These are phyloP conservation scores for Tarenaya hassleriana DNA, from an alignment of 345 rosid genomes.

Conservation along the genomic window DNA sequence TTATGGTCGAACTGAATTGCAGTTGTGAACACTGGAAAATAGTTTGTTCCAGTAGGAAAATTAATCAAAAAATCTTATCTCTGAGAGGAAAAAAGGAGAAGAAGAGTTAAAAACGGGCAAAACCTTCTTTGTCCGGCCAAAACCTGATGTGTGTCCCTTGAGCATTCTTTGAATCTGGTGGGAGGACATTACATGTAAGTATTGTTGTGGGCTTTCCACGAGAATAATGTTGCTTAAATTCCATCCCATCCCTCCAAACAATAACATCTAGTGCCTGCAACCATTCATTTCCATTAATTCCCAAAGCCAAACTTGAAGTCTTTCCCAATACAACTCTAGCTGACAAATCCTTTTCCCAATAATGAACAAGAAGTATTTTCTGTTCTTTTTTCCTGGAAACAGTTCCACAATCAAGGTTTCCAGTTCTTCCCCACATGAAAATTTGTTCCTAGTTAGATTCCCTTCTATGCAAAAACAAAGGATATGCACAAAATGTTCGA, in stretches of 20 bases:
- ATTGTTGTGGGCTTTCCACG: slow-evolving; percentile 75
- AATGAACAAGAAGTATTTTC: neutral
- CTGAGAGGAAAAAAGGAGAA: slow-evolving; percentile 7
- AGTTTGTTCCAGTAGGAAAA: slow-evolving; percentile 11
- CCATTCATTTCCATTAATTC: neutral
- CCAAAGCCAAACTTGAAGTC: slow-evolving; percentile 11
- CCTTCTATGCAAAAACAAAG: no score
- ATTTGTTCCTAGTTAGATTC: no score
- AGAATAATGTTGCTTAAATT: slow-evolving; percentile 71
- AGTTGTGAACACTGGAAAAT: slow-evolving; percentile 70
- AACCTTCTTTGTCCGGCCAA: slow-evolving; percentile 99
- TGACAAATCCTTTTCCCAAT: slow-evolving; percentile 12
- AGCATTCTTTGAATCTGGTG: slow-evolving; percentile 48
- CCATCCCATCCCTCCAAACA: slow-evolving; percentile 89
- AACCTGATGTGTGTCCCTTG: slow-evolving; percentile 76
- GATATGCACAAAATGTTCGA: neutral
- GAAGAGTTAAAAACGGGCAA: slow-evolving; percentile 19
- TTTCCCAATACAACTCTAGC: slow-evolving; percentile 10
- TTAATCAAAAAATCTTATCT: slow-evolving; percentile 18
- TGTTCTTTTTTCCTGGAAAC: no score
- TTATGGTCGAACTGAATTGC: slow-evolving; percentile 80
- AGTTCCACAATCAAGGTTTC: no score
- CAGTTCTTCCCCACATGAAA: no score
- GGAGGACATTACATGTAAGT: slow-evolving; percentile 45
- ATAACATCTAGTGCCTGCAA: slow-evolving; percentile 68